Evolutionary conservation across 192 early-diverging fungal species (phyloP).

Genomic region (Podila minutissima): DNA sequence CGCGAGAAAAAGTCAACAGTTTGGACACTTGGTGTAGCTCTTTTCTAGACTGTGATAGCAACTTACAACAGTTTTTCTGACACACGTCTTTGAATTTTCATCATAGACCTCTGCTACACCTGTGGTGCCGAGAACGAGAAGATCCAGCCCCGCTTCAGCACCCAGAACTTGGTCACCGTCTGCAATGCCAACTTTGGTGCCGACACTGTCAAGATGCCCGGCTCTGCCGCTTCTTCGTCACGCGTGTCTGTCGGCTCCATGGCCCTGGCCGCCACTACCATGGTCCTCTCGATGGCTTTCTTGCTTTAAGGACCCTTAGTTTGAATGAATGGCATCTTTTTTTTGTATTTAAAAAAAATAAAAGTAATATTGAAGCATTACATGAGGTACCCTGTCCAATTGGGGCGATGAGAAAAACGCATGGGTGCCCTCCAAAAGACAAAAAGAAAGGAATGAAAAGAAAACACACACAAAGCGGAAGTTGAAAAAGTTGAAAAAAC

Average conservation of each 20-base stretch:
- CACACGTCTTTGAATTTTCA: background rate
- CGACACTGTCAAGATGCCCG: constrained; percentile 41
- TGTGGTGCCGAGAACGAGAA: constrained; percentile 48
- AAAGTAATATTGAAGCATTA: no score
- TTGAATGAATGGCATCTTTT: no score
- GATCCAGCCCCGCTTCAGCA: constrained; percentile 37
- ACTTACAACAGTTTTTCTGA: background rate
- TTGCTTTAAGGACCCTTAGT: constrained; percentile 19
- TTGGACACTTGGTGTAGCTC: no score
- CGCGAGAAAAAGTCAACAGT: no score
- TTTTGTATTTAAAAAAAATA: no score
- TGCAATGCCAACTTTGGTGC: constrained; percentile 50
- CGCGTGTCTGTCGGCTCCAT: constrained; percentile 24
- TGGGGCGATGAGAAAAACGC: no score
- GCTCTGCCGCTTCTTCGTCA: constrained; percentile 25
- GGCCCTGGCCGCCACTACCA: constrained; percentile 19
- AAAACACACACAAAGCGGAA: no score
- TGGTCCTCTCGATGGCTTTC: constrained; percentile 30
- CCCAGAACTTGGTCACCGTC: constrained; percentile 27
- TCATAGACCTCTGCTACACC: constrained; percentile 38
- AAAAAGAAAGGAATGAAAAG: no score
- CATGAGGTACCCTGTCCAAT: no score
- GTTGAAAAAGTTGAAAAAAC: no score
- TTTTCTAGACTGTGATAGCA: no score
- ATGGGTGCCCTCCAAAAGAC: no score